Conservation (phyloP, 768 basidiomycete species). For the Chalciporus piperatus region DNA sequence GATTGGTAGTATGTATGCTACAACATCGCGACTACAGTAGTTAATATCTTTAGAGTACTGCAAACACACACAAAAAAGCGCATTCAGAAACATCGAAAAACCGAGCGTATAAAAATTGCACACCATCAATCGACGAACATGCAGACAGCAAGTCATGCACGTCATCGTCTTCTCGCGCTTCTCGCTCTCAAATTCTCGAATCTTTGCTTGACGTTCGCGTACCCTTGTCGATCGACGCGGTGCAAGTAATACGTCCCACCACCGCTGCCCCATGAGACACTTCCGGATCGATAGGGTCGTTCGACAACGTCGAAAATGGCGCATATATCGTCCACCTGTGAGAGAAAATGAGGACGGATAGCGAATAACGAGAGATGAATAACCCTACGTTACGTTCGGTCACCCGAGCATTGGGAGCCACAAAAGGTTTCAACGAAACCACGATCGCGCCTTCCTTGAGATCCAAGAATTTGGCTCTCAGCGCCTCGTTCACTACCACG, state of each 20-base stretch:
- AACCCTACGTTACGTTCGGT: slow-evolving; percentile 78
- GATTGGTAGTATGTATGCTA: too few species aligned
- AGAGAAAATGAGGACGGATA: not conserved
- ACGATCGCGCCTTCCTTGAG: slow-evolving; percentile 91
- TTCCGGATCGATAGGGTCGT: slow-evolving; percentile 62
- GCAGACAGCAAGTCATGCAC: not conserved
- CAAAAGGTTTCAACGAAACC: slow-evolving; percentile 84
- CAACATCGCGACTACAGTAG: too few species aligned
- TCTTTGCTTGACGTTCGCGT: slow-evolving; percentile 54
- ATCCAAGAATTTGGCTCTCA: slow-evolving; percentile 89
- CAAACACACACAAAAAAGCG: too few species aligned
- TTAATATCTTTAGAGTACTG: too few species aligned
- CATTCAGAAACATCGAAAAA: too few species aligned
- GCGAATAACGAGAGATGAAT: not conserved
- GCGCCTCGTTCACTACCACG: slow-evolving; percentile 73
- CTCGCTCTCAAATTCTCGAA: slow-evolving; percentile 49
- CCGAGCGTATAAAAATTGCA: too few species aligned
- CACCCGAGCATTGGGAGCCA: slow-evolving; percentile 70
- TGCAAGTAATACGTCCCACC: slow-evolving; percentile 75
- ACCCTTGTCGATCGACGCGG: slow-evolving; percentile 70
- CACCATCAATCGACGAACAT: too few species aligned
- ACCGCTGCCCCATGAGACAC: slow-evolving; percentile 78
- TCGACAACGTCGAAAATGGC: slow-evolving; percentile 80
- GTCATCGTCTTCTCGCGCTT: slow-evolving; percentile 27
- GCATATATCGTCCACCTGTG: slow-evolving; percentile 71